These are phyloP conservation scores for Neonectria faginata DNA, from an alignment of 2,329 filamentous ascomycete genomes.

Conservation along the genomic window DNA sequence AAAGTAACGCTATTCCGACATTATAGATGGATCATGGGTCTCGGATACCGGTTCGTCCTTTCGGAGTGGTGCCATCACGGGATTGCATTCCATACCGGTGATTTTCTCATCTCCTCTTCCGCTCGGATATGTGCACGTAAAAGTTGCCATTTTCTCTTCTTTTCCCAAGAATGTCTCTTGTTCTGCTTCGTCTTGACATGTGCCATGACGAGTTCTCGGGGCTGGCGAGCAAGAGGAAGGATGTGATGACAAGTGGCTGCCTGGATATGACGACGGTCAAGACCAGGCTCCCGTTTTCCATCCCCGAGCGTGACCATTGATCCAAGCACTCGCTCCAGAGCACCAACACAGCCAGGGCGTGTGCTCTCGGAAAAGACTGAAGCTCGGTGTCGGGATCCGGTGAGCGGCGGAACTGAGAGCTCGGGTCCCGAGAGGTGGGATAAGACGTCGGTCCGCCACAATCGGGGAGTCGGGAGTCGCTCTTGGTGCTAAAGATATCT, in stretches of 20 bases:
- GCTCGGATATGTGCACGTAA: neutral
- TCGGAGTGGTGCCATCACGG: neutral
- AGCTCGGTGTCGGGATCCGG: conserved; percentile 16
- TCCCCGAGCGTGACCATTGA: neutral
- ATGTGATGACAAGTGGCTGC: neutral
- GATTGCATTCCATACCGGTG: neutral
- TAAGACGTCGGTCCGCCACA: conserved; percentile 2
- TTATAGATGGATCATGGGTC: neutral
- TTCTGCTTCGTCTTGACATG: neutral
- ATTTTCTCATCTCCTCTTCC: neutral
- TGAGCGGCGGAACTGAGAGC: neutral
- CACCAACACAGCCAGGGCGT: neutral
- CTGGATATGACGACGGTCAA: neutral
- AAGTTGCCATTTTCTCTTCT: neutral
- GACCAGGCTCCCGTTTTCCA: neutral
- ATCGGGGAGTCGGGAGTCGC: neutral
- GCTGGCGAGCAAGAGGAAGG: neutral
- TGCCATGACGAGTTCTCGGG: neutral
- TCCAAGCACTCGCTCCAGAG: neutral
- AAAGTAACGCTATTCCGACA: neutral
- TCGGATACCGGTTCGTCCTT: neutral
- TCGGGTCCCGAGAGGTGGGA: conserved; percentile 3
- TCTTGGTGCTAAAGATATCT: neutral
- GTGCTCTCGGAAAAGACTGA: neutral
- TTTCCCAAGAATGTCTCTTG: neutral